Conservation (phyloP, 345 rosid species). For the Melaleuca quinquenervia region DNA sequence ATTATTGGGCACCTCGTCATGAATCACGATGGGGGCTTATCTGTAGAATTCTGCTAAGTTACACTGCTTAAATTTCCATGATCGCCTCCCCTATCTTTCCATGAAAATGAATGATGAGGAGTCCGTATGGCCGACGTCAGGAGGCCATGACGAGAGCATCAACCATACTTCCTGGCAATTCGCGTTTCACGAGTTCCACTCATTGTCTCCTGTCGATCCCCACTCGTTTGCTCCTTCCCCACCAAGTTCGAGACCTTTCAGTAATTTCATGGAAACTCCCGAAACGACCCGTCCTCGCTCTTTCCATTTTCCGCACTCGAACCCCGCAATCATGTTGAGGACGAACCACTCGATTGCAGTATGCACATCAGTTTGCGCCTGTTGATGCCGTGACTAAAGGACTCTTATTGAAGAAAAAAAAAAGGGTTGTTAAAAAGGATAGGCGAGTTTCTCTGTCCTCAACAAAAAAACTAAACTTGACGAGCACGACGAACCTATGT, state of each 20-base stretch:
- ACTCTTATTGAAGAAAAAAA: neutral
- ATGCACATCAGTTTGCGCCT: neutral
- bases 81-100: neutral
- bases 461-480: neutral
- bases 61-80: neutral
- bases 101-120: neutral
- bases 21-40: neutral
- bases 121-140: neutral
- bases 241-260: neutral
- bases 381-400: neutral
- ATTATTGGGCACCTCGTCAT: neutral
- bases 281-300: neutral
- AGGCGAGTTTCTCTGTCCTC: neutral
- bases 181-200: neutral
- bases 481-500: neutral
- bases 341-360: neutral
- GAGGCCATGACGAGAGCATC: neutral
- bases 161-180: no score
- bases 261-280: neutral
- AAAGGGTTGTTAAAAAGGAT: neutral
- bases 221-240: neutral
- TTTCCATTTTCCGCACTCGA: neutral
- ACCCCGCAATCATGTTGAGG: neutral
- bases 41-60: neutral
- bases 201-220: neutral